Evolutionary conservation across 257 asterid species (phyloP).

Genomic region (Cinchona pubescens): DNA sequence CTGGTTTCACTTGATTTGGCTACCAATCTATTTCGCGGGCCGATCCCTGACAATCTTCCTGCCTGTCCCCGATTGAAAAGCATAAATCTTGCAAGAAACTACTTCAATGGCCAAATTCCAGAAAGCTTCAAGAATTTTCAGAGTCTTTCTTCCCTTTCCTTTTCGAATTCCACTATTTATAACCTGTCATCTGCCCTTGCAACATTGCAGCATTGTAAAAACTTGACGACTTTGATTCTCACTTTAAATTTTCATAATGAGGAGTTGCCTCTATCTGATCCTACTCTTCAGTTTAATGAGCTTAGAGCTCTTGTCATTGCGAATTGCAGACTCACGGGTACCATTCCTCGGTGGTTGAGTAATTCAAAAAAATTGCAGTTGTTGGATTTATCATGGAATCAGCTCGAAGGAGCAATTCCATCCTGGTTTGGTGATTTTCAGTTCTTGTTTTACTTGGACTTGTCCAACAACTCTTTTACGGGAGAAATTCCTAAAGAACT

Average conservation of each 20-base stretch:
- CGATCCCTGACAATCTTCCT: slow-evolving; percentile 58
- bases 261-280: slow-evolving; percentile 46
- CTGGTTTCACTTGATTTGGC: slow-evolving; percentile 72
- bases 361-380: slow-evolving; percentile 44
- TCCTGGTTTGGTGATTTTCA: slow-evolving; percentile 64
- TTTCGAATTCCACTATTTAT: slow-evolving; percentile 57
- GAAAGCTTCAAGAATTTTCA: slow-evolving; percentile 61
- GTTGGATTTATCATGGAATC: slow-evolving; percentile 79
- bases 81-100: slow-evolving; percentile 54
- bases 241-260: slow-evolving; percentile 56
- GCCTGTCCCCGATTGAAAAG: slow-evolving; percentile 44
- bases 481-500: slow-evolving; percentile 67
- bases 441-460: slow-evolving; percentile 66
- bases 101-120: slow-evolving; percentile 61
- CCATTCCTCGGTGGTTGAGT: slow-evolving; percentile 66
- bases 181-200: slow-evolving; percentile 53
- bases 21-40: slow-evolving; percentile 53
- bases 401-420: slow-evolving; percentile 54
- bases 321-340: slow-evolving; percentile 66
- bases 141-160: slow-evolving; percentile 55
- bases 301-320: slow-evolving; percentile 67
- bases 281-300: slow-evolving; percentile 40
- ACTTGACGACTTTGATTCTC: slow-evolving; percentile 61
- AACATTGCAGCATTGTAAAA: slow-evolving; percentile 58
- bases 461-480: slow-evolving; percentile 62